These are phyloP conservation scores for Botryotinia calthae DNA, from an alignment of 2,329 filamentous ascomycete species.

Conservation along the genomic window DNA sequence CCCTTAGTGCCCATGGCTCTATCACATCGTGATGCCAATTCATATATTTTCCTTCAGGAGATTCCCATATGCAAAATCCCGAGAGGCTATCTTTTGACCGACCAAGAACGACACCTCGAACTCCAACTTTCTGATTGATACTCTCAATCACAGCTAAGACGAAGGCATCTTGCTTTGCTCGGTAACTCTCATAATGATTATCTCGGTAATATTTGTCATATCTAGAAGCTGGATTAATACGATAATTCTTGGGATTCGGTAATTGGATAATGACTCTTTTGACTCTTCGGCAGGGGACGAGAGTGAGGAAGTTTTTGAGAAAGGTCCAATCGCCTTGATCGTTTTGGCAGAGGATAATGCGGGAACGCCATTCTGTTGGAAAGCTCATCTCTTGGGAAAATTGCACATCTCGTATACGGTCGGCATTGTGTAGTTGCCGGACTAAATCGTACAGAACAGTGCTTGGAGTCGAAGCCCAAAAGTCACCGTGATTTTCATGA, in stretches of 20 bases:
- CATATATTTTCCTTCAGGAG: not conserved
- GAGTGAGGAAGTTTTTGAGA: not conserved
- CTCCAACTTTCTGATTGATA: not conserved
- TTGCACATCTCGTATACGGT: not conserved
- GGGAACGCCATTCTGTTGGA: not conserved
- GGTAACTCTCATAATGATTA: not conserved
- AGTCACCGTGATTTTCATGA: not conserved
- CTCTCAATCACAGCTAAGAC: not conserved
- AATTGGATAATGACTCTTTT: not conserved
- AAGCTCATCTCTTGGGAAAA: not conserved
- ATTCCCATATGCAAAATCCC: not conserved
- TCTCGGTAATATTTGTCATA: not conserved
- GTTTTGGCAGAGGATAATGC: not conserved
- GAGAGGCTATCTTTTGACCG: not conserved
- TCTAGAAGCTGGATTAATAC: too few relatives aligned
- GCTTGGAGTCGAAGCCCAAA: not conserved
- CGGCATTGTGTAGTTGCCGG: not conserved
- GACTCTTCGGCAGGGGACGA: not conserved
- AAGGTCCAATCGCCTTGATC: not conserved
- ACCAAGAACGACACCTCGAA: not conserved
- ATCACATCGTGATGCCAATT: not conserved
- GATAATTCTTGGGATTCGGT: not conserved
- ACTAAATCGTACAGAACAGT: not conserved
- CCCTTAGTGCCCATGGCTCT: not conserved
- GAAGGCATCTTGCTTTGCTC: not conserved